These are phyloP conservation scores for Gomphus bonarii DNA, from an alignment of 1,284 basidiomycete genomes.

Conservation along the genomic window DNA sequence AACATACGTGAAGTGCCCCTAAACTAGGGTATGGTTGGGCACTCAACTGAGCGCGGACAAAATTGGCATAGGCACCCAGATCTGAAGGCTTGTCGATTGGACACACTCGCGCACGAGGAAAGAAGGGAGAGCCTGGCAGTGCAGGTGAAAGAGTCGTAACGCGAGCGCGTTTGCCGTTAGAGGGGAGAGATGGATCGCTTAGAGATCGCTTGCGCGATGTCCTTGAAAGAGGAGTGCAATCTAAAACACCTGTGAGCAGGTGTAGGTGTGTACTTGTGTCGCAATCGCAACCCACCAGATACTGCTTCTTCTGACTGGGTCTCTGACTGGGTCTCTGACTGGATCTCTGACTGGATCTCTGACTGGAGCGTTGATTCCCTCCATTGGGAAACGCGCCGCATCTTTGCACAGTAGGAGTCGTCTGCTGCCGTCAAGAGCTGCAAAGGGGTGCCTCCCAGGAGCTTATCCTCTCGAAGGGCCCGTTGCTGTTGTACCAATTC, in stretches of 20 bases:
- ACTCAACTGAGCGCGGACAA: neutral
- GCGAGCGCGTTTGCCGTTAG: constrained; percentile 4
- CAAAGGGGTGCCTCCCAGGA: neutral
- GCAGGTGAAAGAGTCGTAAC: neutral
- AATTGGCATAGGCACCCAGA: neutral
- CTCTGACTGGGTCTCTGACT: neutral
- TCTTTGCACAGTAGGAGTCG: constrained; percentile 10
- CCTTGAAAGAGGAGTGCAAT: neutral
- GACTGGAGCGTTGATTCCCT: neutral
- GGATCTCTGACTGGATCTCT: neutral
- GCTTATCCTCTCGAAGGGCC: neutral
- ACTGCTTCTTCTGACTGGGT: too few species aligned
- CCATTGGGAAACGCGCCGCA: constrained; percentile 9
- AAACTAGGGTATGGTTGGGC: neutral
- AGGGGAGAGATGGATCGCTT: constrained; percentile 5
- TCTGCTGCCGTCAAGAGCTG: constrained; percentile 1
- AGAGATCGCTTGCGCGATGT: constrained; percentile 9
- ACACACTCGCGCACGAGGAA: neutral
- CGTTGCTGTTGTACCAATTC: neutral
- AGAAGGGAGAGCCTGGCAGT: constrained; percentile 4
- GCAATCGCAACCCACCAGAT: neutral
- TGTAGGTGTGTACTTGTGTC: neutral
- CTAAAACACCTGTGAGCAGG: neutral
- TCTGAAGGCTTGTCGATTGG: neutral
- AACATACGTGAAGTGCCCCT: constrained; percentile 32